Evolutionary conservation across 208 protist genomes (phyloP).

Genomic region (Leishmania guyanensis): DNA sequence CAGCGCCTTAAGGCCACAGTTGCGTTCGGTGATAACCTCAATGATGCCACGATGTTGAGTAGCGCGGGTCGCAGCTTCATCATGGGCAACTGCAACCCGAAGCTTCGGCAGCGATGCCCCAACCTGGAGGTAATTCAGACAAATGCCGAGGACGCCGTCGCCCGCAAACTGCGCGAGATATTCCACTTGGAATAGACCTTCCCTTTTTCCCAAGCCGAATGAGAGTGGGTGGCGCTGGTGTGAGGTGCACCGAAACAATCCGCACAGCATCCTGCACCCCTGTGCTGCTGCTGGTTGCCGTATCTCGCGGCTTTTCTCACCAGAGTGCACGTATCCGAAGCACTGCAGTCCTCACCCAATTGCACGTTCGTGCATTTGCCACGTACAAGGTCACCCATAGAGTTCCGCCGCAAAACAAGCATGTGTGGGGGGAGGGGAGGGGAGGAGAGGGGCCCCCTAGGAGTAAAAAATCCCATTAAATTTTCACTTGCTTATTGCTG

Average conservation of each 20-base stretch:
- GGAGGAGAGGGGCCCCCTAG: too few relatives aligned
- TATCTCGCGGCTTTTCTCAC: neutral
- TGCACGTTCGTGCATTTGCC: neutral
- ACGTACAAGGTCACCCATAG: too few relatives aligned
- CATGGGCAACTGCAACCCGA: conserved; percentile 61
- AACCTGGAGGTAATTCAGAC: conserved; percentile 61
- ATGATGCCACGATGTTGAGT: conserved; percentile 65
- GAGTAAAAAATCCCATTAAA: too few relatives aligned
- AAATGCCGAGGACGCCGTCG: conserved; percentile 64
- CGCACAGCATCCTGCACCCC: neutral
- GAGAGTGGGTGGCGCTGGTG: too few relatives aligned
- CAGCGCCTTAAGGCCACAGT: conserved; percentile 47
- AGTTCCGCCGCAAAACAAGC: too few relatives aligned
- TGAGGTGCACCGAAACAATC: neutral
- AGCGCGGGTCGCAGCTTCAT: conserved; percentile 59
- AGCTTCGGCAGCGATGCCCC: conserved; percentile 51
- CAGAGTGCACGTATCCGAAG: neutral
- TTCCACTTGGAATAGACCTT: conserved; percentile 36
- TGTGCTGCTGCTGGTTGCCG: neutral
- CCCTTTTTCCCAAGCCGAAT: neutral
- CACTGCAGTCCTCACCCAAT: neutral
- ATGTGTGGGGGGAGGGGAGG: too few relatives aligned
- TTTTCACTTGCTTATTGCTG: neutral
- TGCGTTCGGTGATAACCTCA: conserved; percentile 71
- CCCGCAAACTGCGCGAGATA: conserved; percentile 55